phyloP scores from a whole-genome alignment of 2,329 filamentous ascomycete genomes.

The Fonsecaea pedrosoi region DNA sequence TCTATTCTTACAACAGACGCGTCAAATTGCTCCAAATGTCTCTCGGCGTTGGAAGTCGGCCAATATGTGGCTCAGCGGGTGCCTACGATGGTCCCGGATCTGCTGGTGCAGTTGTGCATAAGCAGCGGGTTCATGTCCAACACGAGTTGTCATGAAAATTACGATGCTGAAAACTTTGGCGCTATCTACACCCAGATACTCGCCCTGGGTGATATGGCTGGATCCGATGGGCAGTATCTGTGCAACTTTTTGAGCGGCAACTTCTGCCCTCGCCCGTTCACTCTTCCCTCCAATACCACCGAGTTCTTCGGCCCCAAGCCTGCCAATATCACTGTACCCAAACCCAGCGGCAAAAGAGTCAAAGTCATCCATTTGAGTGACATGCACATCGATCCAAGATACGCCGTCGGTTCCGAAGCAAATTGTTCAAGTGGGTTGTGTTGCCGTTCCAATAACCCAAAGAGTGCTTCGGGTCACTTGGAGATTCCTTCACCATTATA shows the following conservation, averaged over 20 bases:
- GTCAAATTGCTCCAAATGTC: slow-evolving; percentile 61
- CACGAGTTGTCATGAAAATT: slow-evolving; percentile 57
- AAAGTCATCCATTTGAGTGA: slow-evolving; percentile 65
- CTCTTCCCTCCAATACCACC: slow-evolving; percentile 54
- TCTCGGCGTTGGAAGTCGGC: slow-evolving; percentile 58
- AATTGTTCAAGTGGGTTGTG: slow-evolving; percentile 61
- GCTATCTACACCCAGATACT: slow-evolving; percentile 65
- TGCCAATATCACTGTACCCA: slow-evolving; percentile 50
- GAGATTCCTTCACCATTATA: slow-evolving; percentile 60
- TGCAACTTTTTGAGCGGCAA: slow-evolving; percentile 58
- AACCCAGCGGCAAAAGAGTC: slow-evolving; percentile 59
- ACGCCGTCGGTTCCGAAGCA: slow-evolving; percentile 60
- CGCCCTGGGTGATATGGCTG: slow-evolving; percentile 59
- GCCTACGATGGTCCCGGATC: slow-evolving; percentile 57
- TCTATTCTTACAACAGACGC: slow-evolving; percentile 52
- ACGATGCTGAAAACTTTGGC: slow-evolving; percentile 57
- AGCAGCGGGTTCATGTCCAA: slow-evolving; percentile 56
- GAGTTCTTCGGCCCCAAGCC: slow-evolving; percentile 63
- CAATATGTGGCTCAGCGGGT: slow-evolving; percentile 59
- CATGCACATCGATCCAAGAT: slow-evolving; percentile 63
- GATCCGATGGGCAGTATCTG: slow-evolving; percentile 64
- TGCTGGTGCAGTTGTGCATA: slow-evolving; percentile 61
- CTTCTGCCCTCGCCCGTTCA: slow-evolving; percentile 58
- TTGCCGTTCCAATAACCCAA: slow-evolving; percentile 54
- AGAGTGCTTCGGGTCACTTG: slow-evolving; percentile 45